These are phyloP conservation scores for Akanthomyces muscarius DNA, from an alignment of 2,329 filamentous ascomycete species.

Conservation along the genomic window DNA sequence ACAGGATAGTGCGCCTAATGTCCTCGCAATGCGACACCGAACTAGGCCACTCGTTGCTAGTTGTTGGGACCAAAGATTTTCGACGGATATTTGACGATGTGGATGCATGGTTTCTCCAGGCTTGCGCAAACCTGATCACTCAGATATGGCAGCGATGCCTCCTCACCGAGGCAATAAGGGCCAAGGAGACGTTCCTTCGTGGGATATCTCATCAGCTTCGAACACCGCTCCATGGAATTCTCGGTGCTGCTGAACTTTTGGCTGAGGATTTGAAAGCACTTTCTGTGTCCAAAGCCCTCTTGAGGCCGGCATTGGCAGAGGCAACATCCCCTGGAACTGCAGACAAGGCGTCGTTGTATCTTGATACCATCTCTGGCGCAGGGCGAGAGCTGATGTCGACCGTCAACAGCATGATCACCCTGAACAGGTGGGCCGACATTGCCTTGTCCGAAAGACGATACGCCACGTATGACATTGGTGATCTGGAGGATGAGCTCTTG, in stretches of 20 bases:
- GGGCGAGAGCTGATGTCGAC: constrained; percentile 2
- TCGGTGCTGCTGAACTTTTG: constrained; percentile 36
- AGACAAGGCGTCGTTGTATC: constrained; percentile 21
- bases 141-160: constrained; percentile 35
- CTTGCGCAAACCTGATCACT: constrained; percentile 35
- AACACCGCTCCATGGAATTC: constrained; percentile 45
- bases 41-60: constrained; percentile 30
- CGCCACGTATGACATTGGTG: constrained; percentile 20
- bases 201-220: constrained; percentile 44
- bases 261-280: constrained; percentile 36
- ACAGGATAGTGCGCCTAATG: constrained; percentile 35
- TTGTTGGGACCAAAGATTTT: constrained; percentile 39
- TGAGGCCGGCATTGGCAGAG: neutral
- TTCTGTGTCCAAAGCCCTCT: constrained; percentile 11
- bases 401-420: constrained; percentile 41
- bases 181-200: constrained; percentile 42
- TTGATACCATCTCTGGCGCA: constrained; percentile 17
- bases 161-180: constrained; percentile 37
- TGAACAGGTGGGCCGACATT: constrained; percentile 36
- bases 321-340: neutral
- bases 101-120: constrained; percentile 42
- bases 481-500: neutral
- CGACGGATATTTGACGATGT: constrained; percentile 43
- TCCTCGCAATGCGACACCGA: constrained; percentile 33
- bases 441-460: constrained; percentile 29